phyloP scores from a whole-genome alignment of 768 basidiomycete species.

The Mycena epipterygia region DNA sequence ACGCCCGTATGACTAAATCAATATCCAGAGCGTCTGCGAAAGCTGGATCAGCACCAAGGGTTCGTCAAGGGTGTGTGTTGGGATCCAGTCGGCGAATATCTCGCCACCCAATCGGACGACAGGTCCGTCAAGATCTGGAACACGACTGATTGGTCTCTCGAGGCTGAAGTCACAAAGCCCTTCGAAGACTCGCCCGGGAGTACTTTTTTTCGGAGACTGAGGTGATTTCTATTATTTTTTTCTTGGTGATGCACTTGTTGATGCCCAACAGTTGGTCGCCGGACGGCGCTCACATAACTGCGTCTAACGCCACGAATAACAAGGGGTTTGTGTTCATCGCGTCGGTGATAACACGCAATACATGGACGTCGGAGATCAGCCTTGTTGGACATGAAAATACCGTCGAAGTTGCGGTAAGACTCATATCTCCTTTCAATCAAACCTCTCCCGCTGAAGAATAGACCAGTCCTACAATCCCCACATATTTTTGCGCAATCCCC shows the following conservation, averaged over 20 bases:
- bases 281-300: constrained; percentile 98
- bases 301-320: constrained; percentile 97
- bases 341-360: constrained; percentile 90
- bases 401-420: constrained; percentile 90
- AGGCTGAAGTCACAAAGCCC: constrained; percentile 88
- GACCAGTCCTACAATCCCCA: constrained; percentile 91
- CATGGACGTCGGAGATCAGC: constrained; percentile 93
- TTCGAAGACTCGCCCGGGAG: constrained; percentile 95
- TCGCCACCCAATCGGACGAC: constrained; percentile 98
- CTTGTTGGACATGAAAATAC: constrained; percentile 98
- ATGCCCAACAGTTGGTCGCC: constrained; percentile 89
- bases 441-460: constrained; percentile 13
- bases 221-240: constrained; percentile 57
- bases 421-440: background rate
- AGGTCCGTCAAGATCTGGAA: constrained; percentile 97
- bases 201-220: constrained; percentile 93
- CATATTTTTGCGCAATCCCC: constrained; percentile 87
- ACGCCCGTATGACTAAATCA: background rate
- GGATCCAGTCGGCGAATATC: constrained; percentile 97
- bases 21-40: constrained; percentile 79
- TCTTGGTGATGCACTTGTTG: background rate
- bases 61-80: constrained; percentile 99
- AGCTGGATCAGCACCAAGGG: constrained; percentile 91
- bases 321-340: constrained; percentile 98
- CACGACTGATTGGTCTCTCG: constrained; percentile 91